A percentile compares a stretch with the other conserved stretches of the same genome.
phyloP scores from a whole-genome alignment of 495 filamentous ascomycete species.

The Usnea hakonensis region DNA sequence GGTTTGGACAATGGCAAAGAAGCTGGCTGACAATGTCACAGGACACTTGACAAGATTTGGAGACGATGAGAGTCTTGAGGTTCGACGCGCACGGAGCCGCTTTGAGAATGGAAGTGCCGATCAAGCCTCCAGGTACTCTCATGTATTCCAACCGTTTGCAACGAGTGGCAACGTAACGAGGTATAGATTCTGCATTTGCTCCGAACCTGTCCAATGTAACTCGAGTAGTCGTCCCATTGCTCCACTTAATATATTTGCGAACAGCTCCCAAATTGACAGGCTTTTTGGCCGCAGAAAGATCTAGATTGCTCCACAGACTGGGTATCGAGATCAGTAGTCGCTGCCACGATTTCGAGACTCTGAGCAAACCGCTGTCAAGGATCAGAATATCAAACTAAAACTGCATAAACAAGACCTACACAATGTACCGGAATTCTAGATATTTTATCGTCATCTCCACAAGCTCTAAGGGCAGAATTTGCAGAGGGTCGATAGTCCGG shows the following conservation, averaged over 20 bases:
- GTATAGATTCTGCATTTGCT: background rate
- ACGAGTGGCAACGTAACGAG: constrained; percentile 21
- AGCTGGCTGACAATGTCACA: constrained; percentile 33
- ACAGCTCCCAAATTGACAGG: constrained; percentile 36
- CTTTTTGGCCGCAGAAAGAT: constrained; percentile 38
- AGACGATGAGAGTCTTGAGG: constrained; percentile 39
- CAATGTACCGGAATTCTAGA: constrained; percentile 42
- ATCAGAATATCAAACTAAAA: background rate
- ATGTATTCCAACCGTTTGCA: constrained; percentile 23
- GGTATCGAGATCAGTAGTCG: constrained; percentile 37
- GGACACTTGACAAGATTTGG: constrained; percentile 29
- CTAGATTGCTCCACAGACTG: constrained; percentile 44
- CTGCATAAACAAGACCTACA: constrained; percentile 31
- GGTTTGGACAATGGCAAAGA: constrained; percentile 32
- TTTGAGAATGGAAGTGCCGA: constrained; percentile 21
- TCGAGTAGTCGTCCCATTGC: constrained; percentile 26
- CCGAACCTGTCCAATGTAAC: background rate
- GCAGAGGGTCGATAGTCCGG: constrained; percentile 40
- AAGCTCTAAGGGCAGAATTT: constrained; percentile 43
- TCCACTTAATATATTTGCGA: constrained; percentile 38
- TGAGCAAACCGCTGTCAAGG: constrained; percentile 35
- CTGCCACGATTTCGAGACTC: constrained; percentile 49
- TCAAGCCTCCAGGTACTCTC: constrained; percentile 17
- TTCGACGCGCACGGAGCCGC: constrained; percentile 22
- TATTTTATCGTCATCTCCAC: constrained; percentile 38